Evolutionary conservation across 345 rosid species (phyloP).

Genomic region (Eutrema japonicum): DNA sequence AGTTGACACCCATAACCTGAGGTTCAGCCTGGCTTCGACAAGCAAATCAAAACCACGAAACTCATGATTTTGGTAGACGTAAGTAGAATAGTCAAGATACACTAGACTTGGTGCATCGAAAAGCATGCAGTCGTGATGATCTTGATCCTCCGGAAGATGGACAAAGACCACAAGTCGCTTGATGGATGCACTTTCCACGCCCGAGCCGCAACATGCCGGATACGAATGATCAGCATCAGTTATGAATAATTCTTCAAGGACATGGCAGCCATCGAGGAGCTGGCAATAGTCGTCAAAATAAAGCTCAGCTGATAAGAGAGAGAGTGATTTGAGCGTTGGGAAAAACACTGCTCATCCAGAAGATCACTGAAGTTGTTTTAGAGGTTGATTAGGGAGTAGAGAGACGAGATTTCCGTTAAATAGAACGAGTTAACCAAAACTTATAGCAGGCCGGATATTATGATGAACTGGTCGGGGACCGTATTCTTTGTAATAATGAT

Average conservation of each 20-base stretch:
- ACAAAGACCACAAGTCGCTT: neutral
- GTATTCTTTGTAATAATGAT: too few relatives aligned
- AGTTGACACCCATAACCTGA: neutral
- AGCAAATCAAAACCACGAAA: neutral
- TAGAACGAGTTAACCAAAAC: too few relatives aligned
- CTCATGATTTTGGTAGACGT: neutral
- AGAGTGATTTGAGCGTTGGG: slow-evolving; percentile 7
- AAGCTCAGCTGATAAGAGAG: neutral
- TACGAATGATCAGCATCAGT: neutral
- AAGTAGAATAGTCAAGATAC: neutral
- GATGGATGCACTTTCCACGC: neutral
- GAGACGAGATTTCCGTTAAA: too few relatives aligned
- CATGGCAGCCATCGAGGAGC: neutral
- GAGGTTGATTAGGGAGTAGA: too few relatives aligned
- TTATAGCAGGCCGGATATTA: too few relatives aligned
- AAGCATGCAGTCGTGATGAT: neutral
- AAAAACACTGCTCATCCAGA: too few relatives aligned
- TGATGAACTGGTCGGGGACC: too few relatives aligned
- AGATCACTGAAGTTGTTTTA: too few relatives aligned
- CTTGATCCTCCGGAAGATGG: neutral
- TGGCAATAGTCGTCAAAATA: neutral
- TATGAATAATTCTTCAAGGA: neutral
- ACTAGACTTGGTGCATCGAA: neutral
- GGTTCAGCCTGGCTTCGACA: neutral
- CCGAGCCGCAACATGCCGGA: neutral